These are phyloP conservation scores for Trichoderma gamsii DNA, from an alignment of 495 filamentous ascomycete genomes.

Conservation along the genomic window DNA sequence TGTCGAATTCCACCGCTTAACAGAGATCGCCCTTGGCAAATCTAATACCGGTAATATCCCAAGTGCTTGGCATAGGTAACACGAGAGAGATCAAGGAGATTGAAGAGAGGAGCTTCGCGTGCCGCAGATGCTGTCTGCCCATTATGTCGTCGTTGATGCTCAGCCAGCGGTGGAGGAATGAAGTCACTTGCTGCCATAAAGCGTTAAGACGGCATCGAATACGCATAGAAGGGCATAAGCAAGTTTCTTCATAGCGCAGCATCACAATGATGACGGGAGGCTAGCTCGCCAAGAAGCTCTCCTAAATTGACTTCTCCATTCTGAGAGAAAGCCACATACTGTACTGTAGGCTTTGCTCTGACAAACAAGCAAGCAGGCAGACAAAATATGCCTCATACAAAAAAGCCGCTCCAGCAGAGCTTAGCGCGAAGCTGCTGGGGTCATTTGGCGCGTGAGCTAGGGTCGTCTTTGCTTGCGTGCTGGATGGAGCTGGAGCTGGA, in stretches of 20 bases:
- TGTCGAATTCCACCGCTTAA: neutral
- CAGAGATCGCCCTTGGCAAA: slow-evolving; percentile 5
- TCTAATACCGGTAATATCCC: neutral
- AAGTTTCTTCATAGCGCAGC: neutral
- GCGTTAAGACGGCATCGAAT: neutral
- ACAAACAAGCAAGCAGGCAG: too few species aligned
- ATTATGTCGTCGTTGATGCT: neutral
- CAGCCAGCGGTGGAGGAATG: neutral
- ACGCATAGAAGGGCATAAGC: too few species aligned
- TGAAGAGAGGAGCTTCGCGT: neutral
- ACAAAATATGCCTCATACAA: slow-evolving; percentile 6
- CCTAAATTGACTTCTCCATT: neutral
- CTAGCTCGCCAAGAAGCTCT: neutral
- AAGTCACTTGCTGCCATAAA: neutral
- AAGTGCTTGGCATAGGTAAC: neutral
- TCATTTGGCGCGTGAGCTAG: slow-evolving; percentile 10
- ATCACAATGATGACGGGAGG: slow-evolving; percentile 8
- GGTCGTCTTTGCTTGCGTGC: neutral
- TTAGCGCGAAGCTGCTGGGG: neutral
- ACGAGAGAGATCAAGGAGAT: neutral
- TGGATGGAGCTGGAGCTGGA: neutral
- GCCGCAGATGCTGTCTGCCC: neutral
- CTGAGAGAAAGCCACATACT: neutral
- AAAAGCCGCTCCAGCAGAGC: neutral
- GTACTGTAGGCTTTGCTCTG: neutral